These are phyloP conservation scores for Artemisia annua DNA, from an alignment of 129 eudicot species.

Conservation along the genomic window DNA sequence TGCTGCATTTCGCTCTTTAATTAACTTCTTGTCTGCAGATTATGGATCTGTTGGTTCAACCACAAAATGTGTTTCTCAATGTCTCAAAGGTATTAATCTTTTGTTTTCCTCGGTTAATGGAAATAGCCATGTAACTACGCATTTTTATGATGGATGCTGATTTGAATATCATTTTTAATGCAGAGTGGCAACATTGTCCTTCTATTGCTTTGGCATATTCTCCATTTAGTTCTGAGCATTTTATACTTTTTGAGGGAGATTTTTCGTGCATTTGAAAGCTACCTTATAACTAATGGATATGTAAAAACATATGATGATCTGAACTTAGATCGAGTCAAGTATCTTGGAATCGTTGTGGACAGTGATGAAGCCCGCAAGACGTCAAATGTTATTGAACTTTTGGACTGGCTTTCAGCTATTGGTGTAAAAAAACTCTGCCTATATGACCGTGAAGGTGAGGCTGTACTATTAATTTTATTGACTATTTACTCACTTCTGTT, in stretches of 20 bases:
- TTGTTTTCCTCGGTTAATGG: not conserved
- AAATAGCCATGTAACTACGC: not conserved
- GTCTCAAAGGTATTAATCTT: conserved; percentile 24
- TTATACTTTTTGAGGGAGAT: conserved; percentile 46
- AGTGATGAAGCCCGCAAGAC: conserved; percentile 77
- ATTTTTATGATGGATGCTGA: conserved; percentile 11
- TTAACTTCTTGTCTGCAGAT: conserved; percentile 23
- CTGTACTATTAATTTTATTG: not conserved
- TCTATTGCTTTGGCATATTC: conserved; percentile 48
- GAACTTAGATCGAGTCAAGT: conserved; percentile 53
- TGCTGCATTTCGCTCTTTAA: not conserved
- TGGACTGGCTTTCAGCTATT: conserved; percentile 62
- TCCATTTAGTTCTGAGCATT: conserved; percentile 55
- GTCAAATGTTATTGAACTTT: conserved; percentile 55
- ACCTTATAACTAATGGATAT: conserved; percentile 54
- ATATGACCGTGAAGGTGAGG: conserved; percentile 77
- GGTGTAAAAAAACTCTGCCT: conserved; percentile 77
- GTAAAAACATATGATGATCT: conserved; percentile 44
- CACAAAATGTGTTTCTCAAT: conserved; percentile 13
- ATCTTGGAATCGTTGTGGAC: conserved; percentile 80
- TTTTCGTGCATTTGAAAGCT: conserved; percentile 55
- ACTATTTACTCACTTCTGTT: not conserved
- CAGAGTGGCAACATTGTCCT: conserved; percentile 47
- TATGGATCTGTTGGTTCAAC: conserved; percentile 21
- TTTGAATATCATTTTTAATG: conserved; percentile 27